Conservation (phyloP, 768 basidiomycete genomes). For the Mrakia gelida region DNA sequence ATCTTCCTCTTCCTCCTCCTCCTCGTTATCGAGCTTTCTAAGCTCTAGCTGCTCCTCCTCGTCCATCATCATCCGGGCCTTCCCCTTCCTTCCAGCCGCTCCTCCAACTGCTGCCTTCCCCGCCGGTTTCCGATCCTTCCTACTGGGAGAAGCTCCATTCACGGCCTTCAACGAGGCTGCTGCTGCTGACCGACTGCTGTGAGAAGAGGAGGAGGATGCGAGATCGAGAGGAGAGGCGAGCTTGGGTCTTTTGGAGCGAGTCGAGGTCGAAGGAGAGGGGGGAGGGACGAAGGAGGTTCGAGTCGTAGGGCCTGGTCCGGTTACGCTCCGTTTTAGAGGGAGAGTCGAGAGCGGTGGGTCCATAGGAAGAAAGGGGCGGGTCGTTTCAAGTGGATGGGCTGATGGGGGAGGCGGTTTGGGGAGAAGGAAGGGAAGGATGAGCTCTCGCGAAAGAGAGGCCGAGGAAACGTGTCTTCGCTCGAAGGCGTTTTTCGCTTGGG, state of each 20-base stretch:
- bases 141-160: neutral
- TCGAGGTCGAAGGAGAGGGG: neutral
- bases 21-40: neutral
- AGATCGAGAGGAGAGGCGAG: neutral
- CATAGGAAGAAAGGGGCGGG: neutral
- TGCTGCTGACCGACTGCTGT: neutral
- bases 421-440: no score
- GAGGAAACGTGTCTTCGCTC: no score
- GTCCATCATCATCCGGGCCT: slow-evolving; percentile 5
- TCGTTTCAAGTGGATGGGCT: no score
- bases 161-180: neutral
- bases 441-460: no score
- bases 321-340: neutral
- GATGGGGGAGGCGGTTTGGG: no score
- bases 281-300: neutral
- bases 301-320: neutral
- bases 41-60: slow-evolving; percentile 7
- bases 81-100: neutral
- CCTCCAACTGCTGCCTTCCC: neutral
- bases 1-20: neutral
- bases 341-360: neutral
- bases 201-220: no score
- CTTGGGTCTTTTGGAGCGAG: neutral
- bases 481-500: no score
- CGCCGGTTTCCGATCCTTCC: neutral